A percentile compares a stretch with the other conserved stretches of the same genome.
These are phyloP conservation scores for Setomelanomma holmii DNA, from an alignment of 2,329 filamentous ascomycete species.

Conservation along the genomic window DNA sequence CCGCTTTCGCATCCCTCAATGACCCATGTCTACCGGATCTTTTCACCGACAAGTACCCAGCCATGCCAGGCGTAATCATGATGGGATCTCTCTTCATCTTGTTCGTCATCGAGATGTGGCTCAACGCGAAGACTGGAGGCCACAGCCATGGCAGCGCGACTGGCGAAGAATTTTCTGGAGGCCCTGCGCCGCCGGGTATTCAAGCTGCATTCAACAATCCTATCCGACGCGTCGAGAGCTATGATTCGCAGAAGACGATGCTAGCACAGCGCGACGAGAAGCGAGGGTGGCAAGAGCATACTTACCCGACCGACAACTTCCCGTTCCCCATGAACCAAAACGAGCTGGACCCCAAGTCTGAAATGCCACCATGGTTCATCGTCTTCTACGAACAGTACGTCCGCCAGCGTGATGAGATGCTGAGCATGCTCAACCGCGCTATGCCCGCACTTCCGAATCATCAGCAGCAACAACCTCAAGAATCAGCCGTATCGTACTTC, in stretches of 20 bases:
- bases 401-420: constrained; percentile 66
- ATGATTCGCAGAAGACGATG: constrained; percentile 47
- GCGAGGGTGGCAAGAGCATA: constrained; percentile 42
- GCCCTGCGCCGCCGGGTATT: constrained; percentile 26
- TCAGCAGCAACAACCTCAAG: constrained; percentile 28
- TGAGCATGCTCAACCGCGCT: constrained; percentile 59
- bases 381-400: constrained; percentile 70
- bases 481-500: constrained; percentile 43
- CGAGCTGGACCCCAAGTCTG: constrained; percentile 42
- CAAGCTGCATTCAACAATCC: constrained; percentile 41
- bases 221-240: constrained; percentile 40
- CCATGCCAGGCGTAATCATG: constrained; percentile 70
- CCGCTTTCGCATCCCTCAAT: constrained; percentile 60
- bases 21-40: constrained; percentile 64
- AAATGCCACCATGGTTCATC: constrained; percentile 68
- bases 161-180: constrained; percentile 48
- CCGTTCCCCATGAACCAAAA: constrained; percentile 38
- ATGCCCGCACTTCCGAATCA: constrained; percentile 43
- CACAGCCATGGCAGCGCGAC: constrained; percentile 66
- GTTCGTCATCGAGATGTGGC: constrained; percentile 69
- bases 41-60: constrained; percentile 66
- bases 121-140: constrained; percentile 65
- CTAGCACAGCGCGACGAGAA: constrained; percentile 41
- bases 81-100: constrained; percentile 67
- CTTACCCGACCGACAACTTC: constrained; percentile 39